A percentile compares a stretch with the other conserved stretches of the same genome.
These are phyloP conservation scores for Rhodotorula sp. DNA, from an alignment of 1,284 basidiomycete species.

Conservation along the genomic window DNA sequence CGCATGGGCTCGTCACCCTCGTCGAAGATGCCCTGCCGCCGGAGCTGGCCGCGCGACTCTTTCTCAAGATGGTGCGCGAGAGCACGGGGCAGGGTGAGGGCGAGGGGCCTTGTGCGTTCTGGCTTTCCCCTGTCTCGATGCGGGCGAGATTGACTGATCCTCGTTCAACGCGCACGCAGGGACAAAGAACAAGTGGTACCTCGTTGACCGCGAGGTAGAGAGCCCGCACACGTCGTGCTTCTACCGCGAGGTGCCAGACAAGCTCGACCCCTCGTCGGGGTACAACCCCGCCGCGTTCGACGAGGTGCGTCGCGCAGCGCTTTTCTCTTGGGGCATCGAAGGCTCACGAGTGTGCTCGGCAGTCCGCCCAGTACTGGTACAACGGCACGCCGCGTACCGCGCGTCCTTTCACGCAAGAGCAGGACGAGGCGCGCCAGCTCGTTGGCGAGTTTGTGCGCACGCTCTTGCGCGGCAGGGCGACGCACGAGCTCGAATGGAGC, in stretches of 20 bases:
- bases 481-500: slow-evolving; percentile 70
- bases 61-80: slow-evolving; percentile 24
- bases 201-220: slow-evolving; percentile 76
- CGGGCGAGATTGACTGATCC: not conserved
- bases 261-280: slow-evolving; percentile 58
- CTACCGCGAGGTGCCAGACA: slow-evolving; percentile 59
- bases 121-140: not conserved
- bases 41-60: slow-evolving; percentile 32
- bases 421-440: slow-evolving; percentile 76
- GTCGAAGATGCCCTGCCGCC: slow-evolving; percentile 33
- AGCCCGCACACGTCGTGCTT: slow-evolving; percentile 81
- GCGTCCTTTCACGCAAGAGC: slow-evolving; percentile 64
- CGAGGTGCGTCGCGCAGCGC: slow-evolving; percentile 7
- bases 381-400: slow-evolving; percentile 69
- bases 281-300: slow-evolving; percentile 32
- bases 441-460: slow-evolving; percentile 76
- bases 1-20: slow-evolving; percentile 32
- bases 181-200: slow-evolving; percentile 78
- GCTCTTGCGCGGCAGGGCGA: slow-evolving; percentile 63
- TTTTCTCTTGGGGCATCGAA: too few relatives aligned
- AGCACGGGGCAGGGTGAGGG: slow-evolving; percentile 15
- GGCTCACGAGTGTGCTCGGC: not conserved
- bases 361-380: slow-evolving; percentile 61
- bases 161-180: slow-evolving; percentile 47
- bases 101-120: slow-evolving; percentile 11